Evolutionary conservation across 2,329 filamentous ascomycete species (phyloP).

Genomic region (Calonectria fujianensis): DNA sequence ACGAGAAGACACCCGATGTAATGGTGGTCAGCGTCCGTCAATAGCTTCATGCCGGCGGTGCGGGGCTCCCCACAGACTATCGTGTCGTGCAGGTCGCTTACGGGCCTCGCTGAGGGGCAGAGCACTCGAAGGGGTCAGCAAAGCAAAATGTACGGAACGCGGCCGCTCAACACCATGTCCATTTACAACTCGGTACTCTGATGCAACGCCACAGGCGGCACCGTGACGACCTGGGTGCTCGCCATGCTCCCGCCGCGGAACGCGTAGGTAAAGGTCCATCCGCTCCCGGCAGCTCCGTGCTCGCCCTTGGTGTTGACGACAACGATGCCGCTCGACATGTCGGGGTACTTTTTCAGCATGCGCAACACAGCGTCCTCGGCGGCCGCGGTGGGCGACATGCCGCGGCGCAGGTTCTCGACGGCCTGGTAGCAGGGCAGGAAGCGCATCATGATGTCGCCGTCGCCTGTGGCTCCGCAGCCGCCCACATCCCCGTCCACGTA

Average conservation of each 20-base stretch:
- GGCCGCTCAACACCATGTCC: neutral
- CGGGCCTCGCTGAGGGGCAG: neutral
- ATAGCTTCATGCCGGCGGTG: constrained; percentile 23
- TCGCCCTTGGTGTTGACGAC: constrained; percentile 69
- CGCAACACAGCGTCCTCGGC: constrained; percentile 70
- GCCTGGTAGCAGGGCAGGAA: constrained; percentile 76
- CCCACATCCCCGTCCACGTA: constrained; percentile 73
- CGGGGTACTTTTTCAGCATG: constrained; percentile 69
- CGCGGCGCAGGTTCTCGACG: constrained; percentile 70
- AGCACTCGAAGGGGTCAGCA: neutral
- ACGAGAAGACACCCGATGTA: neutral
- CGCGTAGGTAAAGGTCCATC: constrained; percentile 74
- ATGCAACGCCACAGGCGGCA: constrained; percentile 52
- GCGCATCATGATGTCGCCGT: constrained; percentile 75
- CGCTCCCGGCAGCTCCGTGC: constrained; percentile 71
- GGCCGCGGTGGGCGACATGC: constrained; percentile 68
- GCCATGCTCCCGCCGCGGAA: constrained; percentile 69
- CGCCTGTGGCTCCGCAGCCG: constrained; percentile 74
- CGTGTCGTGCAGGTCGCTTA: constrained; percentile 17
- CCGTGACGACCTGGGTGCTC: constrained; percentile 65
- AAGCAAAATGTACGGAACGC: constrained; percentile 9
- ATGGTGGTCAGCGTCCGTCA: constrained; percentile 16
- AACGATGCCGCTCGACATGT: constrained; percentile 68
- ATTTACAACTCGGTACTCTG: neutral
- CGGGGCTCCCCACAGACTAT: constrained; percentile 19